Conservation (phyloP, 768 basidiomycete genomes). For the Boletus rufocinnamomeus region DNA sequence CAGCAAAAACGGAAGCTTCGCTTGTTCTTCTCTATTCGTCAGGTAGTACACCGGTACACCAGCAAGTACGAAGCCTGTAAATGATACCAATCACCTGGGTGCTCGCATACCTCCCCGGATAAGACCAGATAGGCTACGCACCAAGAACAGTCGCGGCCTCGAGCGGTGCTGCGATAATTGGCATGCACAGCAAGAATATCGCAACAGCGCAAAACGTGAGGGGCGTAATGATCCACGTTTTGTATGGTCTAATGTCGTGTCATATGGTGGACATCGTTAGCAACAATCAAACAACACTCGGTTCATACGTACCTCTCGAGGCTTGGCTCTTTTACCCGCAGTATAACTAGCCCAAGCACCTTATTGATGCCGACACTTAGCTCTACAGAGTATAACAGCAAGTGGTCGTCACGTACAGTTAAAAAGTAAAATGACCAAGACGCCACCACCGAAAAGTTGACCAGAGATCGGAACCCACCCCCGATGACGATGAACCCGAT, state of each 20-base stretch:
- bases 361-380: constrained; percentile 29
- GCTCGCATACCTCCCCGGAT: neutral
- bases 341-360: constrained; percentile 86
- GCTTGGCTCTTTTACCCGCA: constrained; percentile 88
- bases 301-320: constrained; percentile 62
- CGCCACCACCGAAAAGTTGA: constrained; percentile 88
- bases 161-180: constrained; percentile 87
- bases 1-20: constrained; percentile 33
- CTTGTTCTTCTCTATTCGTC: constrained; percentile 55
- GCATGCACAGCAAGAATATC: constrained; percentile 77
- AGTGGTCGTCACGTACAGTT: constrained; percentile 52
- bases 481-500: constrained; percentile 80
- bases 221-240: constrained; percentile 89
- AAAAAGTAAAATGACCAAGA: constrained; percentile 88
- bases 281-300: neutral
- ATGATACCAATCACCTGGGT: neutral
- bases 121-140: constrained; percentile 36
- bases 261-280: constrained; percentile 3
- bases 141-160: constrained; percentile 87
- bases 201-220: constrained; percentile 81
- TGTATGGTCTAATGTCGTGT: constrained; percentile 71
- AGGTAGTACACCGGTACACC: constrained; percentile 85
- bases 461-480: constrained; percentile 84
- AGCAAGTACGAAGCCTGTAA: constrained; percentile 69
- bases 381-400: neutral